Evolutionary conservation across 495 filamentous ascomycete genomes (phyloP), one percentile per base, ranked within the genome.

Genomic region (Trichocladium antarcticum): DNA sequence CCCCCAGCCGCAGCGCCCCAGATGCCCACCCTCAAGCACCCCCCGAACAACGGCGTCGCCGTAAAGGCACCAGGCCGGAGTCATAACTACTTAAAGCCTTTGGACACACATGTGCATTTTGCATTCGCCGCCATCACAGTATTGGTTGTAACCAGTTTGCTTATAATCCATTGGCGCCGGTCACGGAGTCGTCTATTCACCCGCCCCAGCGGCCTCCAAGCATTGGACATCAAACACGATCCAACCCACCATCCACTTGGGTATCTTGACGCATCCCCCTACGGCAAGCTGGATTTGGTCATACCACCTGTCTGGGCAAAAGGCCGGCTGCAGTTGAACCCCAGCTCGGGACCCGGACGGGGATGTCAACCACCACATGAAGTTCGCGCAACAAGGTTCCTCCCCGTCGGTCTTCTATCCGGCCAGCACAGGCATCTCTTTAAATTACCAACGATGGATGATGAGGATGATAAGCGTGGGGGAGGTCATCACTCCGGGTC

Each of bases 11-110:
- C 54, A 57, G 48, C 17, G 53, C 34, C 35, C 16, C 41, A 44
- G 35, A 74, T 72, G 69, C 69, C 70, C 54, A 60, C 59, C 58
- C 53, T 69, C 51, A 65, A 62, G 29, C 61, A 60, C 54, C 56
- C 57, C 48, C 47, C 57, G 49, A 58, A 59, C 60, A 59, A 61
- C 51, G 62, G 59, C 56, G 52, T 58, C 57, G 57, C 55, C 43
- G 54, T 57, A 56, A 55, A 61, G 50, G 35, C 58, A 45, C 50
- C 50, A 16, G 14, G 24, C 19, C 43, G 37, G 37, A 56, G 52
- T 38, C 50, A 42, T 47, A 50, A 55, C 47, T 44, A 58, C 50
- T 50, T 55, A 32, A 48, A 45, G 45, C 51, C 49, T 45, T 56
- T 58, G 44, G 56, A 55, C 42, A 49, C 54, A 31, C 55, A 62